Evolutionary conservation across 106 monocot species (phyloP).

Genomic region (Alisma plantagoaquatica): DNA sequence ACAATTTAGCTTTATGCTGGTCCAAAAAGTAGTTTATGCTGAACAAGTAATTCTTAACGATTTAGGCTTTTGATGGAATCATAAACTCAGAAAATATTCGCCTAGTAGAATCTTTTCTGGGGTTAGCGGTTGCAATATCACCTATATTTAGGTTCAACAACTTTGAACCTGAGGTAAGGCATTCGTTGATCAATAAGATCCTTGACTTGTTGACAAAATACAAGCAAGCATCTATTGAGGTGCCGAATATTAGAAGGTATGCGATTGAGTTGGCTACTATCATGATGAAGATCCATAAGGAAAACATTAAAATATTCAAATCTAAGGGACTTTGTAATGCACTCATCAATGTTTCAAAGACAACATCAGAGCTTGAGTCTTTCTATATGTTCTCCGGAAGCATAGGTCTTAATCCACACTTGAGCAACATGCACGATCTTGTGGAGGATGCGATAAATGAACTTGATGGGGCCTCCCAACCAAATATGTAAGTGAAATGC

Average conservation of each 20-base stretch:
- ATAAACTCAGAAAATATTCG: too few relatives aligned
- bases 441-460: constrained; percentile 35
- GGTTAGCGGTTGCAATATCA: too few relatives aligned
- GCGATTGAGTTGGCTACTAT: constrained; percentile 32
- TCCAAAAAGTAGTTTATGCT: too few relatives aligned
- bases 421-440: constrained; percentile 14
- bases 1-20: too few relatives aligned
- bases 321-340: constrained; percentile 19
- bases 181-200: constrained; percentile 27
- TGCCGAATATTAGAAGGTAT: constrained; percentile 61
- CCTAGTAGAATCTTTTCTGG: too few relatives aligned
- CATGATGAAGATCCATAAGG: constrained; percentile 33
- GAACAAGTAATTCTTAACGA: too few relatives aligned
- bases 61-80: too few relatives aligned
- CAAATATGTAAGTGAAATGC: too few relatives aligned
- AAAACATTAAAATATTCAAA: constrained; percentile 23
- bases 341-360: constrained; percentile 38
- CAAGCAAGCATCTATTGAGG: constrained; percentile 26
- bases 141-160: too few relatives aligned
- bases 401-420: constrained; percentile 36
- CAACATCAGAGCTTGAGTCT: constrained; percentile 73
- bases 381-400: constrained; percentile 55
- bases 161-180: too few relatives aligned
- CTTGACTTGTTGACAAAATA: constrained; percentile 29
- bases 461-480: too few relatives aligned